Evolutionary conservation across 2,329 filamentous ascomycete genomes (phyloP).

Genomic region (Xylariaceae sp.): DNA sequence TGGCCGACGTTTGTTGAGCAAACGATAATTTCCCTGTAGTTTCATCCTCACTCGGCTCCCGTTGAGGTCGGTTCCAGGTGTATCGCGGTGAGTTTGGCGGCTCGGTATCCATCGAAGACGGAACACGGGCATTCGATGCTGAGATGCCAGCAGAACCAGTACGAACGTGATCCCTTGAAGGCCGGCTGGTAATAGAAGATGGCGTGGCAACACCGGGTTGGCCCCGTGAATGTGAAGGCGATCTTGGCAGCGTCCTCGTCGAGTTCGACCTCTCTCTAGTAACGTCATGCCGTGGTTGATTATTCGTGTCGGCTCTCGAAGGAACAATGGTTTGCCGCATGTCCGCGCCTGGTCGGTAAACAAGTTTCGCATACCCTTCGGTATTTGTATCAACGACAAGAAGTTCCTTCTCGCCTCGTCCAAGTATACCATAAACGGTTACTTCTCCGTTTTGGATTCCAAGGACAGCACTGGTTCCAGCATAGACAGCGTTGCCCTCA

Average conservation of each 20-base stretch:
- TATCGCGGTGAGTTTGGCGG: background rate
- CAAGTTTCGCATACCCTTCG: slow-evolving; percentile 42
- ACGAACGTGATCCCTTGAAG: background rate
- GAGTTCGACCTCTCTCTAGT: background rate
- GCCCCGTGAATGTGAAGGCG: background rate
- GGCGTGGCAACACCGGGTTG: background rate
- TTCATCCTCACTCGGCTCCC: background rate
- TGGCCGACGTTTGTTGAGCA: background rate
- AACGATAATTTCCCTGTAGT: background rate
- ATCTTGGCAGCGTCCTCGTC: background rate
- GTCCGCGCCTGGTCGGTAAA: slow-evolving; percentile 30
- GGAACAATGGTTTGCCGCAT: background rate
- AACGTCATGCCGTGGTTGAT: background rate
- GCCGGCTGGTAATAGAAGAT: background rate
- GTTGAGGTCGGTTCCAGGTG: background rate
- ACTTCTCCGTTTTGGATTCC: slow-evolving; percentile 61
- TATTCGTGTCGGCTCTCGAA: background rate
- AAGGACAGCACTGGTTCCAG: slow-evolving; percentile 68
- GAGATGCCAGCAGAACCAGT: background rate
- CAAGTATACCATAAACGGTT: slow-evolving; percentile 63
- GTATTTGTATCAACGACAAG: slow-evolving; percentile 60
- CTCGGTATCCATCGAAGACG: background rate
- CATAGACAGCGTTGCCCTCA: slow-evolving; percentile 63
- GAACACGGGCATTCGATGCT: background rate
- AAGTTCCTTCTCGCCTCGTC: slow-evolving; percentile 63